phyloP scores from a whole-genome alignment of 2,329 filamentous ascomycete species.

The Pezicula rhizophila region DNA sequence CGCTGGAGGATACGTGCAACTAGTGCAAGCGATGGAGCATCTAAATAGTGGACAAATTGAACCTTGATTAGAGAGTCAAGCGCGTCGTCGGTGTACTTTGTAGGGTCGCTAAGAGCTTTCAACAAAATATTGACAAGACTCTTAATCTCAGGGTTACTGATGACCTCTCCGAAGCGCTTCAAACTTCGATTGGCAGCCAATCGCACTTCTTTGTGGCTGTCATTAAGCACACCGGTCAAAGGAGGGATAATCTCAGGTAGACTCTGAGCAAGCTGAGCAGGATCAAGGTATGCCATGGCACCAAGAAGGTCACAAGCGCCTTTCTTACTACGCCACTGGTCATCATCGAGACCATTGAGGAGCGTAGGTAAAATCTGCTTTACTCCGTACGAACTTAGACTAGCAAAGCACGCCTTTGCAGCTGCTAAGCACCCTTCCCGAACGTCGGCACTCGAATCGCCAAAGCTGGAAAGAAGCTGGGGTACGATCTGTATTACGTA shows the following conservation, averaged over 20 bases:
- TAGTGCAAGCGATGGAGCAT: slow-evolving; percentile 88
- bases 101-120: slow-evolving; percentile 94
- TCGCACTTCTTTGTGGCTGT: slow-evolving; percentile 96
- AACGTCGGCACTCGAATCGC: slow-evolving; percentile 81
- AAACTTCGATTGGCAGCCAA: slow-evolving; percentile 88
- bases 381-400: slow-evolving; percentile 90
- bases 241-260: slow-evolving; percentile 96
- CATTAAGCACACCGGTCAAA: slow-evolving; percentile 86
- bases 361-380: slow-evolving; percentile 90
- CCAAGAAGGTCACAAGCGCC: slow-evolving; percentile 94
- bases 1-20: slow-evolving; percentile 94
- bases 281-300: slow-evolving; percentile 97
- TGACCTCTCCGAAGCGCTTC: slow-evolving; percentile 97
- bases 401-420: slow-evolving; percentile 89
- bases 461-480: slow-evolving; percentile 81
- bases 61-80: slow-evolving; percentile 93
- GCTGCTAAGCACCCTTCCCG: slow-evolving; percentile 89
- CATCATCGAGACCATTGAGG: slow-evolving; percentile 85
- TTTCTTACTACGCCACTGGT: slow-evolving; percentile 97
- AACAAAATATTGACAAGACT: slow-evolving; percentile 83
- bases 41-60: slow-evolving; percentile 97
- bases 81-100: slow-evolving; percentile 92
- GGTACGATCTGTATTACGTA: slow-evolving; percentile 96
- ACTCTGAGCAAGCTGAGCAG: slow-evolving; percentile 86
- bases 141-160: slow-evolving; percentile 96